A percentile compares a stretch with the other conserved stretches of the same genome.
These are phyloP conservation scores for Arabis alpina DNA, from an alignment of 345 rosid genomes.

Conservation along the genomic window DNA sequence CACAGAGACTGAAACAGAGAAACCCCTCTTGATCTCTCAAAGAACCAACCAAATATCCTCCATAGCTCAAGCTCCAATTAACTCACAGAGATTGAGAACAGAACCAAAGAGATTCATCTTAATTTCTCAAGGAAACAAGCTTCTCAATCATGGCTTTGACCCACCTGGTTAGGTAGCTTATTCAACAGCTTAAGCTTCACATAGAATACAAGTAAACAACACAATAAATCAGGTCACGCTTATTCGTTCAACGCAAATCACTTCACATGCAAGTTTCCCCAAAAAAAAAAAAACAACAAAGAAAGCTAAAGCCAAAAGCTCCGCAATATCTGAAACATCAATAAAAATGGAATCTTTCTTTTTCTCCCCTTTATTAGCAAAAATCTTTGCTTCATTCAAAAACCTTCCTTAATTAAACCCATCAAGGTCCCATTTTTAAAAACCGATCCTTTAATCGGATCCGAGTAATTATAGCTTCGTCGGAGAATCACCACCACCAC, in stretches of 20 bases:
- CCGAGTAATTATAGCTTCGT: conserved; percentile 13
- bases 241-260: conserved; percentile 53
- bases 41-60: conserved; percentile 81
- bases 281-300: conserved; percentile 21
- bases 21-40: conserved; percentile 9
- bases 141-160: conserved; percentile 23
- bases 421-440: conserved; percentile 26
- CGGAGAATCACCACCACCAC: conserved; percentile 40
- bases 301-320: conserved; percentile 38
- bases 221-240: conserved; percentile 50
- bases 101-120: conserved; percentile 8
- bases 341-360: conserved; percentile 31
- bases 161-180: not conserved
- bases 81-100: conserved; percentile 20
- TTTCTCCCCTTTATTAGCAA: conserved; percentile 26
- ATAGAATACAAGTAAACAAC: conserved; percentile 23
- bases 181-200: conserved; percentile 27
- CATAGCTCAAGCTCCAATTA: conserved; percentile 48
- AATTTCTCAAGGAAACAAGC: conserved; percentile 22
- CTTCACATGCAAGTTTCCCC: conserved; percentile 64
- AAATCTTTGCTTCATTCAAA: conserved; percentile 40
- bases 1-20: conserved; percentile 20
- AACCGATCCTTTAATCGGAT: conserved; percentile 36
- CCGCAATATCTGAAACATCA: conserved; percentile 40
- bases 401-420: conserved; percentile 38